Conservation (phyloP, 2,329 filamentous ascomycete species). For the Colletotrichum tabaci region DNA sequence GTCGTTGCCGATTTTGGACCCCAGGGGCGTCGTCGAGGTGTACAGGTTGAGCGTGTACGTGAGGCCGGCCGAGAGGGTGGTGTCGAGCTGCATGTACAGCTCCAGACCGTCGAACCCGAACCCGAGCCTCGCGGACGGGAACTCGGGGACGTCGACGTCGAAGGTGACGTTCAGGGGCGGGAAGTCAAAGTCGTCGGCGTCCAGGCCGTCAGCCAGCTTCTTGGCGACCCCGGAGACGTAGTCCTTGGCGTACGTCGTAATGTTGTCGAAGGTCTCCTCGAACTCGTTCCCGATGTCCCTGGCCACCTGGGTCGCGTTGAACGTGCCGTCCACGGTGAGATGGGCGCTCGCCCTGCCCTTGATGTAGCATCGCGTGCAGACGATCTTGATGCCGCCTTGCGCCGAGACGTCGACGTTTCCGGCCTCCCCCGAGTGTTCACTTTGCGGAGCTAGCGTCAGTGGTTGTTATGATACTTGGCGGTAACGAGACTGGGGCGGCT, state of each 20-base stretch:
- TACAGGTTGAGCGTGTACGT: constrained; percentile 66
- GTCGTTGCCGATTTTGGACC: constrained; percentile 57
- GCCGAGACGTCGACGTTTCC: constrained; percentile 44
- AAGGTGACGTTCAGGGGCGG: constrained; percentile 59
- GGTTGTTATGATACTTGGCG: no score
- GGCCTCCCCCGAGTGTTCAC: constrained; percentile 33
- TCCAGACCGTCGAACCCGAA: constrained; percentile 68
- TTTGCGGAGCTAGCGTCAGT: not conserved
- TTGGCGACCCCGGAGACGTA: constrained; percentile 51
- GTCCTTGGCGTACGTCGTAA: constrained; percentile 52
- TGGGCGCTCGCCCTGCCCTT: constrained; percentile 61
- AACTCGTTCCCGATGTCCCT: constrained; percentile 52
- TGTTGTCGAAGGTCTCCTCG: constrained; percentile 51
- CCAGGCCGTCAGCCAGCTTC: constrained; percentile 48
- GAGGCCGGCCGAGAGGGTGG: constrained; percentile 56
- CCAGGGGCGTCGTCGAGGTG: constrained; percentile 60
- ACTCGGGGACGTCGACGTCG: constrained; percentile 58
- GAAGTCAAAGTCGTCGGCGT: constrained; percentile 51
- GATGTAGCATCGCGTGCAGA: constrained; percentile 66
- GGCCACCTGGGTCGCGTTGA: constrained; percentile 56
- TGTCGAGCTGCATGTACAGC: constrained; percentile 65
- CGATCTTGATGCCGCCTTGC: constrained; percentile 55
- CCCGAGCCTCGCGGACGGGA: constrained; percentile 59
- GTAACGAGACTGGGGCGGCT: constrained; percentile 20
- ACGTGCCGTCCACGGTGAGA: constrained; percentile 57